Percentiles rank a stretch among this genome's conserved stretches.
Evolutionary conservation across 108 stramenopile species (phyloP).

Genomic region (Craspedostauros australis): DNA sequence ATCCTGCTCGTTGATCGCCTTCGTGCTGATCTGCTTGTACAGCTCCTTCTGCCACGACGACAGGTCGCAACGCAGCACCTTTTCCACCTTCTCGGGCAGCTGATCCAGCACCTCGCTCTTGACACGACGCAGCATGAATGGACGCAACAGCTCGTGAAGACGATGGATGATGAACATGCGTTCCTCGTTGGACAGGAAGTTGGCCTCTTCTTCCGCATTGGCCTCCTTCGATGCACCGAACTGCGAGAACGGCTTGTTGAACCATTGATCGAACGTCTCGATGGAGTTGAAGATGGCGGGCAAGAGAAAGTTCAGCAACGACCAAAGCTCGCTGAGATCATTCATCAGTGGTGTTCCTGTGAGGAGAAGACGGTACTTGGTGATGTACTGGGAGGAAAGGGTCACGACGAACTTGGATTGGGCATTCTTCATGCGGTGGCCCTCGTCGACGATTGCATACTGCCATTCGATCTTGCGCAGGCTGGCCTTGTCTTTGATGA

Average conservation of each 20-base stretch:
- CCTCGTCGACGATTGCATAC: constrained; percentile 92
- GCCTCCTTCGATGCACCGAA: constrained; percentile 40
- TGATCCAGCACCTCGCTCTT: constrained; percentile 83
- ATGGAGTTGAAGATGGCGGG: constrained; percentile 60
- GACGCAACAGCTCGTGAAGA: constrained; percentile 84
- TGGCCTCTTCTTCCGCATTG: constrained; percentile 33
- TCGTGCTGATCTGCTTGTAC: constrained; percentile 75
- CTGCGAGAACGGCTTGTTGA: constrained; percentile 85
- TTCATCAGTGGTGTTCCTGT: constrained; percentile 93
- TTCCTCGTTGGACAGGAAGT: constrained; percentile 76
- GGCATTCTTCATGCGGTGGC: constrained; percentile 85
- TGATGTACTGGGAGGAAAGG: constrained; percentile 49
- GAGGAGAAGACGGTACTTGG: constrained; percentile 55
- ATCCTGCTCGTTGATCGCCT: constrained; percentile 47
- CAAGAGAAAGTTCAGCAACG: constrained; percentile 63
- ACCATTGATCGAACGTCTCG: constrained; percentile 85
- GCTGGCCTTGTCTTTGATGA: constrained; percentile 83
- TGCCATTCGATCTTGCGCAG: constrained; percentile 80
- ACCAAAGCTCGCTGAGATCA: constrained; percentile 58
- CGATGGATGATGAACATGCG: constrained; percentile 88
- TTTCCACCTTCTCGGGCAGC: constrained; percentile 89
- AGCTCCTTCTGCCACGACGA: constrained; percentile 84
- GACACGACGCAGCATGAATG: constrained; percentile 90
- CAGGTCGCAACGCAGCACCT: constrained; percentile 77
- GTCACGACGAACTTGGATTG: constrained; percentile 61